Evolutionary conservation across 2,329 filamentous ascomycete species (phyloP), one percentile per base, ranked within the genome.

Genomic region (Chrysoporthe austroafricana): DNA sequence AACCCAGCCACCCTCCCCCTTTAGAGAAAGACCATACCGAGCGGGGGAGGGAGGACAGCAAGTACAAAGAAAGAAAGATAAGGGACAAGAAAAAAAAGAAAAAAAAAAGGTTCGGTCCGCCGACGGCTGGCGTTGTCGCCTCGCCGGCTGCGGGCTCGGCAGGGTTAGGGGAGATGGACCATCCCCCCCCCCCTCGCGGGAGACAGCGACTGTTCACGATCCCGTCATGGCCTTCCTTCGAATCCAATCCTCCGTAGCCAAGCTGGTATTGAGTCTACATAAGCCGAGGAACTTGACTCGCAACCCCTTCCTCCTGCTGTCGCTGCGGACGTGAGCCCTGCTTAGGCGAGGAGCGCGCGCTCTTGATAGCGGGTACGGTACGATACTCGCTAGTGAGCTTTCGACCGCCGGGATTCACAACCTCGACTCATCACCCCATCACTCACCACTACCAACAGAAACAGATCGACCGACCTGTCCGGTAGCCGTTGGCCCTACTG

Each of bases 51-150:
- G 14, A 39, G 32, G 14, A 39, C 18, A 18, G 54, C 18, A 26
- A 42, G 6, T 26, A 26, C 26, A 26, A 46, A 60, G 48, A 8
- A 50, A 26, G 3, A 9, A 56, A 52, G 18, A n/a, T 4, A 9
- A 9, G n/a, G 26, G 26, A 26, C 26, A 26, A 52, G 21, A 21
- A 8, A 52, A 7, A n/a, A 8, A n/a, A 7, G n/a, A 52, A 11
- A n/a, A 18, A 36, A 36, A 62, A 18, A 36, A 62, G 44, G 43
- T 21, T 62, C 60, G 60, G 60, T 62, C 60, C 60, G 60, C 59
- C 32, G 59, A 21, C 13, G 11, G 21, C 36, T 11, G 32, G 21
- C 18, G 26, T 36, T 48, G n/a, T 21, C 46, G 48, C 26, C n/a
- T 26, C 48, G 48, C 48, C 48, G 48, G 21, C 2, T 57, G 52